Percentiles rank a stretch among this genome's conserved stretches.
phyloP scores from a whole-genome alignment of 2,329 filamentous ascomycete genomes.

The Huntiella bhutanensis region DNA sequence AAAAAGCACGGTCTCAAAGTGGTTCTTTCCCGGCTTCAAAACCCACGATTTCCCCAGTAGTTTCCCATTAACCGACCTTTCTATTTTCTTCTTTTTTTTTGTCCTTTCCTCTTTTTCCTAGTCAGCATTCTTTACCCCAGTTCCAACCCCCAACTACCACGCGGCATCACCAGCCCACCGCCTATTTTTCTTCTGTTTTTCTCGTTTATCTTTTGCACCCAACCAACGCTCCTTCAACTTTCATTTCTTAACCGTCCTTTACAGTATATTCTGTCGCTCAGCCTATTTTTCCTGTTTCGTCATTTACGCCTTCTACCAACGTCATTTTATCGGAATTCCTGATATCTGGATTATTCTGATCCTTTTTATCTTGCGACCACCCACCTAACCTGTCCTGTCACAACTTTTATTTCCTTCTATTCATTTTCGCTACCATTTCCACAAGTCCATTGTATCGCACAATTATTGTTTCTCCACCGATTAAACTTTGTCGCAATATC shows the following conservation, averaged over 20 bases:
- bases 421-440: slow-evolving; percentile 2
- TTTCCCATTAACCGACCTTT: slow-evolving; percentile 1
- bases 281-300: neutral
- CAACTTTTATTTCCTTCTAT: neutral
- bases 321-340: neutral
- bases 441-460: neutral
- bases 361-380: neutral
- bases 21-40: neutral
- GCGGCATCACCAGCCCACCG: neutral
- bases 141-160: too few species aligned
- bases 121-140: too few species aligned
- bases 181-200: slow-evolving; percentile 2
- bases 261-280: neutral
- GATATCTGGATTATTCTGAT: neutral
- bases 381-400: neutral
- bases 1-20: neutral
- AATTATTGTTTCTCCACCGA: too few species aligned
- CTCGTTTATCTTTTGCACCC: neutral
- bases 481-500: too few species aligned
- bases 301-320: neutral
- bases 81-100: slow-evolving; percentile 2
- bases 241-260: neutral
- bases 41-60: neutral
- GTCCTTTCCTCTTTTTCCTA: too few species aligned
- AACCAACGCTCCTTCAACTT: too few species aligned